Evolutionary conservation across 2,329 filamentous ascomycete genomes (phyloP).

Genomic region (Cryphonectria japonica): DNA sequence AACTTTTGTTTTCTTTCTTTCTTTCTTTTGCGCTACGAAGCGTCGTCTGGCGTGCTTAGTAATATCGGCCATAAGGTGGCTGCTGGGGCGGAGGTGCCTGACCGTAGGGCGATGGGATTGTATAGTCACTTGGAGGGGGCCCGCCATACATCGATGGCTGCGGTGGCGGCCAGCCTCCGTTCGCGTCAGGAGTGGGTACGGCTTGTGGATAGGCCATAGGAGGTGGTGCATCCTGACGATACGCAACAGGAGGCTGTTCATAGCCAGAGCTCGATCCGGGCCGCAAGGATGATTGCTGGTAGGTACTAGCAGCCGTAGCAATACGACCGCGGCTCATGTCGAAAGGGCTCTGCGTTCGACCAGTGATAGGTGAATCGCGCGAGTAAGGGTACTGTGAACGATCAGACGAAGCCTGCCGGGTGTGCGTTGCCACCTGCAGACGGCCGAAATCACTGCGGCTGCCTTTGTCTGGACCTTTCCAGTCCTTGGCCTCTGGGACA

Average conservation of each 20-base stretch:
- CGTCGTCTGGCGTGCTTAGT: slow-evolving; percentile 14
- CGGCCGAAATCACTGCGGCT: slow-evolving; percentile 36
- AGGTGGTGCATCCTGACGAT: slow-evolving; percentile 31
- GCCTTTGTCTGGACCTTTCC: slow-evolving; percentile 49
- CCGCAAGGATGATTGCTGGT: slow-evolving; percentile 57
- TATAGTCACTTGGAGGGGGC: slow-evolving; percentile 19
- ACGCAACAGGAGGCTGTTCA: slow-evolving; percentile 40
- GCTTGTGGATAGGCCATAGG: slow-evolving; percentile 18
- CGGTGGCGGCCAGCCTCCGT: slow-evolving; percentile 24
- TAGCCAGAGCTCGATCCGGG: slow-evolving; percentile 49
- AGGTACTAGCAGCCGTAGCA: slow-evolving; percentile 45
- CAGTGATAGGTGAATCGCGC: slow-evolving; percentile 33
- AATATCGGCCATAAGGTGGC: slow-evolving; percentile 27
- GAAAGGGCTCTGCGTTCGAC: slow-evolving; percentile 54
- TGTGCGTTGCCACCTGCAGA: slow-evolving; percentile 31
- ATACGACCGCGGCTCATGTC: slow-evolving; percentile 43
- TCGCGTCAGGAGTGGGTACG: slow-evolving; percentile 25
- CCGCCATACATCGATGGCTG: slow-evolving; percentile 19
- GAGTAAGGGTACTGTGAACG: slow-evolving; percentile 32
- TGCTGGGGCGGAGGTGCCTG: slow-evolving; percentile 27
- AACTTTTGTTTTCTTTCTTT: no score
- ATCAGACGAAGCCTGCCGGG: slow-evolving; percentile 33
- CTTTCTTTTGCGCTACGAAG: background rate
- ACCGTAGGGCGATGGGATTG: slow-evolving; percentile 23
- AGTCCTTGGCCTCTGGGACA: slow-evolving; percentile 64